Evolutionary conservation across 108 stramenopile genomes (phyloP).

Genomic region (Fragilariopsis cylindrus): DNA sequence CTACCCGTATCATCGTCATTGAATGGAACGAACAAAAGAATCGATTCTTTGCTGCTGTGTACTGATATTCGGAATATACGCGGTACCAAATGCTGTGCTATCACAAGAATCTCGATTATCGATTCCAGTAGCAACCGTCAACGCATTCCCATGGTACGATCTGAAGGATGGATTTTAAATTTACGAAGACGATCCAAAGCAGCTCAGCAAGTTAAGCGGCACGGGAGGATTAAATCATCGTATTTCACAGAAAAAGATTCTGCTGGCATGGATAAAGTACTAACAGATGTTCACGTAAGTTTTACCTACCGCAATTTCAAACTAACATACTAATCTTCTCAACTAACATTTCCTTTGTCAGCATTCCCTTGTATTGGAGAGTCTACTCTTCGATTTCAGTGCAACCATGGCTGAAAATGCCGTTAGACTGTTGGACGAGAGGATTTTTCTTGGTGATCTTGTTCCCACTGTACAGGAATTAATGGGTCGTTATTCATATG

Average conservation of each 20-base stretch:
- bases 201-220: neutral
- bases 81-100: slow-evolving; percentile 20
- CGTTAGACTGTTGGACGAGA: slow-evolving; percentile 22
- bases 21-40: slow-evolving; percentile 1
- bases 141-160: slow-evolving; percentile 10
- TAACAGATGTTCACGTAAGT: slow-evolving; percentile 29
- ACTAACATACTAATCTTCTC: neutral
- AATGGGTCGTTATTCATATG: slow-evolving; percentile 27
- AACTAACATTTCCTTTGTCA: slow-evolving; percentile 2
- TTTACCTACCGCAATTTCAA: neutral
- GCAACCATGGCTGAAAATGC: slow-evolving; percentile 37
- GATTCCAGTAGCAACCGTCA: neutral
- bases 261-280: slow-evolving; percentile 32
- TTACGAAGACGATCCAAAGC: slow-evolving; percentile 17
- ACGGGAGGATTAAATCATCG: slow-evolving; percentile 6
- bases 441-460: slow-evolving; percentile 25
- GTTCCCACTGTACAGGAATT: slow-evolving; percentile 27
- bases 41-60: slow-evolving; percentile 22
- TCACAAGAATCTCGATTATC: slow-evolving; percentile 19
- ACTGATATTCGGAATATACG: slow-evolving; percentile 32
- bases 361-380: slow-evolving; percentile 34
- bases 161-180: slow-evolving; percentile 20
- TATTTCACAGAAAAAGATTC: slow-evolving; percentile 31
- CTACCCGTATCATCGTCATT: slow-evolving; percentile 4
- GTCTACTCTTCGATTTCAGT: slow-evolving; percentile 40